Conservation (phyloP, 495 filamentous ascomycete species). For the Opeltia flavorubescens region DNA sequence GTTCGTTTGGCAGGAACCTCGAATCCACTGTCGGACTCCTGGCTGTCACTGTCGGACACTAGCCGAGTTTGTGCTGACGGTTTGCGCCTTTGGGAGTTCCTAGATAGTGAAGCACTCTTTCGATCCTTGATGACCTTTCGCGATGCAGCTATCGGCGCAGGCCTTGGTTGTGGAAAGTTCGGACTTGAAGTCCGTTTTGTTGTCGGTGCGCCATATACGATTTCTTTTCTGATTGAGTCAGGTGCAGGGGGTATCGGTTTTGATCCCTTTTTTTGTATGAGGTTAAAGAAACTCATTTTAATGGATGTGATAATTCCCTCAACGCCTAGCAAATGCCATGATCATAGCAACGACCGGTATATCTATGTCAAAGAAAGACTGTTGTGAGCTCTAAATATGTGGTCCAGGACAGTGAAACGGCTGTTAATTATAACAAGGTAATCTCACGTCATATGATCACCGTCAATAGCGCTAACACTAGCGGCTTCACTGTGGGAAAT, state of each 20-base stretch:
- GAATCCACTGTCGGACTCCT: slow-evolving; percentile 29
- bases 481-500: too few relatives aligned
- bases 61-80: slow-evolving; percentile 34
- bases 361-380: too few relatives aligned
- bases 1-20: slow-evolving; percentile 34
- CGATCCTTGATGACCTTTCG: slow-evolving; percentile 17
- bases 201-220: slow-evolving; percentile 9
- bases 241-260: background rate
- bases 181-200: background rate
- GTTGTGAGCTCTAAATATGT: too few relatives aligned
- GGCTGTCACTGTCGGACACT: slow-evolving; percentile 32
- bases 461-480: too few relatives aligned
- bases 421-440: too few relatives aligned
- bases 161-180: slow-evolving; percentile 10
- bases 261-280: background rate
- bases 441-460: too few relatives aligned
- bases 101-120: background rate
- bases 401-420: too few relatives aligned
- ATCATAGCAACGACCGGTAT: too few relatives aligned
- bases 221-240: slow-evolving; percentile 4
- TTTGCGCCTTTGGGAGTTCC: slow-evolving; percentile 28
- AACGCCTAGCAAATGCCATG: too few relatives aligned
- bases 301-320: too few relatives aligned
- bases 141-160: too few relatives aligned
- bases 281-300: slow-evolving; percentile 1